These are phyloP conservation scores for Cucumis melo DNA, from an alignment of 306 rosid genomes.

Conservation along the genomic window DNA sequence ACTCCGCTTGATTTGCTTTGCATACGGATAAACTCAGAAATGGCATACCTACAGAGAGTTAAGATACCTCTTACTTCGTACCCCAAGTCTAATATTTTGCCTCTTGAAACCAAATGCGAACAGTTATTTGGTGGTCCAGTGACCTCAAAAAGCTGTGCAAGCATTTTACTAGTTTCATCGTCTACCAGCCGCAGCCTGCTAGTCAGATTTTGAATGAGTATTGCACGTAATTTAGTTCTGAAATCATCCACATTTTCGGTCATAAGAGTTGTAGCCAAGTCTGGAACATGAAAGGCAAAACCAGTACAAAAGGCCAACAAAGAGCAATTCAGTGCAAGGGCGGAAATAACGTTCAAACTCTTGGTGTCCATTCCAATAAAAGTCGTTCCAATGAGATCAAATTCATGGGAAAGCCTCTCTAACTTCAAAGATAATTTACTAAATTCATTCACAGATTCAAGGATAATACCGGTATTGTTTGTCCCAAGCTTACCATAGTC, in stretches of 20 bases:
- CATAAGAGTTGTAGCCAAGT: constrained; percentile 1
- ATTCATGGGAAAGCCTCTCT: constrained; percentile 26
- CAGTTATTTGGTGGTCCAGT: constrained; percentile 15
- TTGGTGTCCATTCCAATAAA: constrained; percentile 40
- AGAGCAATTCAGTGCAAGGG: constrained; percentile 36
- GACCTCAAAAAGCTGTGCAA: constrained; percentile 23
- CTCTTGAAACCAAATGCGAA: constrained; percentile 19
- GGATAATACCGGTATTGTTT: constrained; percentile 4
- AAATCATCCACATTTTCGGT: constrained; percentile 5
- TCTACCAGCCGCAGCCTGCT: constrained; percentile 30
- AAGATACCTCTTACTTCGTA: constrained; percentile 26
- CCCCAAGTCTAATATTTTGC: constrained; percentile 8
- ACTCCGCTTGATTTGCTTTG: constrained; percentile 9
- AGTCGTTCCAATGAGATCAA: constrained; percentile 32
- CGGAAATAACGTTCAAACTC: constrained; percentile 28
- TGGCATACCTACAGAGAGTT: constrained; percentile 22
- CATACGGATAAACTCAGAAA: constrained; percentile 21
- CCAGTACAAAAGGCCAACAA: constrained; percentile 45
- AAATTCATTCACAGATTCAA: constrained; percentile 14
- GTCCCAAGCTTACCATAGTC: constrained; percentile 7
- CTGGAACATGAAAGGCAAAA: constrained; percentile 25
- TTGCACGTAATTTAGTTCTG: constrained; percentile 9
- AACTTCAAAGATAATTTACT: constrained; percentile 24
- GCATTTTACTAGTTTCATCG: constrained; percentile 22
- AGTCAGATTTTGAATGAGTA: constrained; percentile 25